Percentiles rank a stretch among this genome's conserved stretches.
These are phyloP conservation scores for Elongisporangium anandrum DNA, from an alignment of 352 stramenopile species.

Conservation along the genomic window DNA sequence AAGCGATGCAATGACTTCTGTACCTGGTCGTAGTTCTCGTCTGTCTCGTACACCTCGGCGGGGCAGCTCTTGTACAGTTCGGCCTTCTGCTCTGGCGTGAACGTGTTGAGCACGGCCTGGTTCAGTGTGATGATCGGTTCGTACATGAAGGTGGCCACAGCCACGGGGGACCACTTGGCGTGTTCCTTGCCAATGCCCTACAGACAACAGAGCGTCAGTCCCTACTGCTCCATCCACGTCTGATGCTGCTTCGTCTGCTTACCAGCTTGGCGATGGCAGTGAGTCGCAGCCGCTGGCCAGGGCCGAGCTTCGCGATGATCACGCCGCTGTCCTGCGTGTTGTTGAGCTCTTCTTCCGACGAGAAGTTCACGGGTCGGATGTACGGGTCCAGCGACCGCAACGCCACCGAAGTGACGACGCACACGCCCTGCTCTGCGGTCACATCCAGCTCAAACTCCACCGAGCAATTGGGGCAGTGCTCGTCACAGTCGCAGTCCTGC, in stretches of 20 bases:
- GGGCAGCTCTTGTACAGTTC: constrained; percentile 95
- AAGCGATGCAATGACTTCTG: constrained; percentile 6
- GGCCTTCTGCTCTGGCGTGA: constrained; percentile 93
- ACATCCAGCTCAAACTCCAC: constrained; percentile 97
- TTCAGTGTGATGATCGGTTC: constrained; percentile 90
- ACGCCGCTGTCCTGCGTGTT: constrained; percentile 95
- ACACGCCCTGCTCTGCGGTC: constrained; percentile 59
- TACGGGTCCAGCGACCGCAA: constrained; percentile 84
- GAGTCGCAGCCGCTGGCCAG: constrained; percentile 92
- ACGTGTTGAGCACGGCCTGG: constrained; percentile 89
- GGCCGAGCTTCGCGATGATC: constrained; percentile 96
- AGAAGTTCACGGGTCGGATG: constrained; percentile 83
- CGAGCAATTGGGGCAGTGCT: constrained; percentile 95
- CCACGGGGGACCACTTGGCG: constrained; percentile 96
- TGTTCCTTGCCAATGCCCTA: constrained; percentile 97
- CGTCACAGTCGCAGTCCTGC: constrained; percentile 90
- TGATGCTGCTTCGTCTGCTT: constrained; percentile 3
- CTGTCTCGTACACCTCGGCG: constrained; percentile 92
- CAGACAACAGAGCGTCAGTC: background rate
- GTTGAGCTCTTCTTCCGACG: constrained; percentile 87
- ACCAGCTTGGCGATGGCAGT: constrained; percentile 92
- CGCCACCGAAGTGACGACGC: constrained; percentile 71
- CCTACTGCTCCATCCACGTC: background rate
- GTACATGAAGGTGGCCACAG: constrained; percentile 93
- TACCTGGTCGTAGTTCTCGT: constrained; percentile 86